Percentiles rank a stretch among this genome's conserved stretches.
Evolutionary conservation across 345 rosid genomes (phyloP).

Genomic region (Rhodamnia rubescens): DNA sequence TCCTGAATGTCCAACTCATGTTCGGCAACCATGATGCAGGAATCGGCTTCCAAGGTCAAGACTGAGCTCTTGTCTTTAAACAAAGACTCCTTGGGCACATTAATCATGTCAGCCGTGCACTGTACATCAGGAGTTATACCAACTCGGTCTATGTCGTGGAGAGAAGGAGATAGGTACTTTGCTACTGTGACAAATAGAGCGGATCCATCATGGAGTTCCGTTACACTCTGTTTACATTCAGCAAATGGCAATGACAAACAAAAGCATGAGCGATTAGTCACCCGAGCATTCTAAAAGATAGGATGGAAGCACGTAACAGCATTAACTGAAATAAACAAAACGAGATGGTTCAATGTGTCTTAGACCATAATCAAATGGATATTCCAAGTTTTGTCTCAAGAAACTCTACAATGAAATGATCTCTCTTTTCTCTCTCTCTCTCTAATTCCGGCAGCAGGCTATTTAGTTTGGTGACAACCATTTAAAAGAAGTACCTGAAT

Average conservation of each 20-base stretch:
- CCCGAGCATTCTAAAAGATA: not conserved
- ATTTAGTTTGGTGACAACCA: not conserved
- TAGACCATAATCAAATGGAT: not conserved
- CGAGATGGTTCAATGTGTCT: not conserved
- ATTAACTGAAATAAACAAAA: not conserved
- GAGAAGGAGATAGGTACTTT: constrained; percentile 81
- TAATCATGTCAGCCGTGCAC: constrained; percentile 65
- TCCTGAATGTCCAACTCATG: constrained; percentile 62
- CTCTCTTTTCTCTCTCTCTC: not conserved
- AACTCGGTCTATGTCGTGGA: constrained; percentile 75
- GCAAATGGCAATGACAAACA: not conserved
- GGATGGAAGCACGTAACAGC: not conserved
- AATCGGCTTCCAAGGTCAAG: constrained; percentile 73
- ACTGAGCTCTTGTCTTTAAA: constrained; percentile 28
- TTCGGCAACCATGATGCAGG: constrained; percentile 86
- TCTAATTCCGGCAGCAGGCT: not conserved
- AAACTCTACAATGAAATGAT: not conserved
- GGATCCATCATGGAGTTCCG: constrained; percentile 80
- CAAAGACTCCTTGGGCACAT: constrained; percentile 32
- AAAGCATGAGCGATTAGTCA: not conserved
- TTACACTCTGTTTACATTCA: constrained; percentile 45
- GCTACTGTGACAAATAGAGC: constrained; percentile 88
- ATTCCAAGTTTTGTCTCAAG: not conserved
- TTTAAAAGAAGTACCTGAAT: constrained; percentile 45
- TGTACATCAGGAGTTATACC: constrained; percentile 82